Percentiles rank a stretch among this genome's conserved stretches.
These are phyloP conservation scores for Penicillium silybi DNA, from an alignment of 495 filamentous ascomycete species.

Conservation along the genomic window DNA sequence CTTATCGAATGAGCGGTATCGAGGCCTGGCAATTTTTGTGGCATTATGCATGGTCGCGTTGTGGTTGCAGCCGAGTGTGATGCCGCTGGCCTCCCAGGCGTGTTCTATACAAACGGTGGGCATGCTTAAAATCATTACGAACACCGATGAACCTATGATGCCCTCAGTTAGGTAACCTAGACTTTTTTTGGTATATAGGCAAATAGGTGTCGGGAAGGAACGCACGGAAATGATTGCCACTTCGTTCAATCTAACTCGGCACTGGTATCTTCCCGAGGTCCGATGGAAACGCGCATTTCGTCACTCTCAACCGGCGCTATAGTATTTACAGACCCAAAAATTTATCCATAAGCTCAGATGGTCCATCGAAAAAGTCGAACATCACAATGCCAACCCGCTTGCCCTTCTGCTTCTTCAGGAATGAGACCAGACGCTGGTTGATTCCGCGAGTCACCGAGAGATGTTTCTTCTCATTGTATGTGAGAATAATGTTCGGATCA, in stretches of 20 bases:
- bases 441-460: constrained; percentile 43
- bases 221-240: neutral
- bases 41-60: neutral
- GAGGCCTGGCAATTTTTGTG: neutral
- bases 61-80: neutral
- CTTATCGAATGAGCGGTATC: neutral
- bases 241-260: neutral
- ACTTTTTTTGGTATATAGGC: no score
- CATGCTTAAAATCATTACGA: neutral
- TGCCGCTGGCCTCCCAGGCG: neutral
- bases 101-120: neutral
- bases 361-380: constrained; percentile 43
- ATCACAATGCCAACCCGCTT: constrained; percentile 42
- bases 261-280: no score
- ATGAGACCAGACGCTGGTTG: constrained; percentile 19
- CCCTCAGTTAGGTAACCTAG: no score
- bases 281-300: neutral
- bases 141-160: no score
- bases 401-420: constrained; percentile 19
- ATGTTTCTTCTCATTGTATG: constrained; percentile 31
- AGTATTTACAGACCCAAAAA: constrained; percentile 13
- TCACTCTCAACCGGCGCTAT: neutral
- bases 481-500: constrained; percentile 26
- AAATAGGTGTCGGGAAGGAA: neutral
- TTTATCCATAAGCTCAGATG: constrained; percentile 13